These are phyloP conservation scores for Cyclospora cayetanensis DNA, from an alignment of 169 alveolate genomes.

Conservation along the genomic window DNA sequence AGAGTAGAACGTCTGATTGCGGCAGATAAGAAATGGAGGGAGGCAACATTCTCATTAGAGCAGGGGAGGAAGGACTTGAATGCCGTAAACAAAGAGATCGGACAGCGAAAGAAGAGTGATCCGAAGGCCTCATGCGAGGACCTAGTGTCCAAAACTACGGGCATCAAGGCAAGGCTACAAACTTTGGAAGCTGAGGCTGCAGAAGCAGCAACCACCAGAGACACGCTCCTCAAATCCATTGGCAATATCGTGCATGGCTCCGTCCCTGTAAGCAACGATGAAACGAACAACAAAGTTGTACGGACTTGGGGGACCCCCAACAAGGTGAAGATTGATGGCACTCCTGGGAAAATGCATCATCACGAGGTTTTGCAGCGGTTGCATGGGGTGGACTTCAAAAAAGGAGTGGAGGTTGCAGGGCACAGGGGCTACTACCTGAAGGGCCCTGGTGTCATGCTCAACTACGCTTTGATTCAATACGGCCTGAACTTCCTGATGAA, in stretches of 20 bases:
- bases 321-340: constrained; percentile 36
- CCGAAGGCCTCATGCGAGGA: constrained; percentile 40
- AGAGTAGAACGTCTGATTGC: constrained; percentile 76
- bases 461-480: constrained; percentile 96
- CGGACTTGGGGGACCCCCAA: constrained; percentile 64
- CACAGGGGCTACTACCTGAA: constrained; percentile 98
- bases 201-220: constrained; percentile 79
- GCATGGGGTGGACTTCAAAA: constrained; percentile 92
- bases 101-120: constrained; percentile 78
- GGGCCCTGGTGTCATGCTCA: constrained; percentile 95
- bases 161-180: constrained; percentile 78
- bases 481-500: constrained; percentile 91
- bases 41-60: constrained; percentile 81
- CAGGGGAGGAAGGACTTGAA: constrained; percentile 81
- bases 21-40: constrained; percentile 86
- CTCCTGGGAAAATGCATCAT: constrained; percentile 63
- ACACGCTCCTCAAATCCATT: constrained; percentile 76
- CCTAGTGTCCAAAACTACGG: background rate
- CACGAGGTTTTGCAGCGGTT: constrained; percentile 87
- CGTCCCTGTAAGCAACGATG: constrained; percentile 94
- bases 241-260: constrained; percentile 93
- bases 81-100: constrained; percentile 76
- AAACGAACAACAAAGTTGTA: constrained; percentile 88
- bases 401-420: constrained; percentile 97
- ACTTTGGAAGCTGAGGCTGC: constrained; percentile 78